Conservation (phyloP, 2,329 filamentous ascomycete species). For the Penicillium griseofulvum region DNA sequence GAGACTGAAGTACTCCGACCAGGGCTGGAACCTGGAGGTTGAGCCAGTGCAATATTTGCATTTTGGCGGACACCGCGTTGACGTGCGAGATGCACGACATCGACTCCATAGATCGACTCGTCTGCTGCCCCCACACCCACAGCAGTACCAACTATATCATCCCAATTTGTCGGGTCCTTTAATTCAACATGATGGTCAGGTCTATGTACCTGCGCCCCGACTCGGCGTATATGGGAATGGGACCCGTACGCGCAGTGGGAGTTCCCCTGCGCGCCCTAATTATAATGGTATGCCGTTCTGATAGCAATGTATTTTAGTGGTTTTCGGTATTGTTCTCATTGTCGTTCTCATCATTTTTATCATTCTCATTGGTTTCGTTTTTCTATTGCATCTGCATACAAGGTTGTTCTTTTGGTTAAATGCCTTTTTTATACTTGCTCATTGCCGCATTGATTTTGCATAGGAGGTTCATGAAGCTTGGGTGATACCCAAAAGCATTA, state of each 20-base stretch:
- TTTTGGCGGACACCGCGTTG: slow-evolving; percentile 31
- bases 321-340: not conserved
- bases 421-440: not conserved
- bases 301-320: not conserved
- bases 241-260: slow-evolving; percentile 31
- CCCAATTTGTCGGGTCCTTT: slow-evolving; percentile 31
- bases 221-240: slow-evolving; percentile 17
- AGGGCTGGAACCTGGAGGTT: slow-evolving; percentile 16
- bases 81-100: slow-evolving; percentile 30
- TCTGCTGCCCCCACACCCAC: slow-evolving; percentile 17
- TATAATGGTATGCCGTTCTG: slow-evolving; percentile 20
- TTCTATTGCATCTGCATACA: not conserved
- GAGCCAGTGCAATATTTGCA: slow-evolving; percentile 19
- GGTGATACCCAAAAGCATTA: not conserved
- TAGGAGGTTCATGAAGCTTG: not conserved
- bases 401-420: not conserved
- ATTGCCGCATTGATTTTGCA: not conserved
- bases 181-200: slow-evolving; percentile 20
- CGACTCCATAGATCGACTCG: slow-evolving; percentile 20
- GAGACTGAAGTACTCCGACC: slow-evolving; percentile 10
- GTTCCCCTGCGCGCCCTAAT: slow-evolving; percentile 30
- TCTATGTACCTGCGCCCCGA: slow-evolving; percentile 14
- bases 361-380: not conserved
- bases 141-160: slow-evolving; percentile 28
- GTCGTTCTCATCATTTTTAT: not conserved